These are phyloP conservation scores for Strigomonas galati DNA, from an alignment of 208 protist species.

Conservation along the genomic window DNA sequence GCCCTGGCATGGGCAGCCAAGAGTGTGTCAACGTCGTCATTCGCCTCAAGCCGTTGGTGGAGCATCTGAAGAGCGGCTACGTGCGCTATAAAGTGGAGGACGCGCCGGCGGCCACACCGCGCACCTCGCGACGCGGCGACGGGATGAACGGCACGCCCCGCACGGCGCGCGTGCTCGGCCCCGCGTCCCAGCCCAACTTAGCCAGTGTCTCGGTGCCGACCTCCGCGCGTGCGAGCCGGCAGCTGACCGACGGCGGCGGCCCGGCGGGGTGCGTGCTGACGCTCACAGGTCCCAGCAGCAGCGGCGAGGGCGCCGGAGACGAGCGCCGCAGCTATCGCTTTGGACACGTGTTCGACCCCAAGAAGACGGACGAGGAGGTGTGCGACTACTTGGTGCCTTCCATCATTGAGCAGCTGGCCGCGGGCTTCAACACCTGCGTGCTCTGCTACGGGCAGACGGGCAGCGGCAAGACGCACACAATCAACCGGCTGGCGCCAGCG, in stretches of 20 bases:
- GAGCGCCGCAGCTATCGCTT: slow-evolving; percentile 52
- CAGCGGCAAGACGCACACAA: slow-evolving; percentile 62
- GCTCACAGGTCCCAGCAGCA: background rate
- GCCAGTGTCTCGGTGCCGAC: background rate
- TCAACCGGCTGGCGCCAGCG: slow-evolving; percentile 46
- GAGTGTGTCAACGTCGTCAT: slow-evolving; percentile 40
- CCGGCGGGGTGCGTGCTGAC: background rate
- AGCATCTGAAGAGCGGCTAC: slow-evolving; percentile 6
- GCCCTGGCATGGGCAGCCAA: background rate
- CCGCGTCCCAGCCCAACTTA: slow-evolving; percentile 16
- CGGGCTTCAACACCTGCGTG: slow-evolving; percentile 57
- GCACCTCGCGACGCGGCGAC: background rate
- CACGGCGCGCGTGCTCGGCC: slow-evolving; percentile 11
- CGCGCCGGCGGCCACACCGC: background rate
- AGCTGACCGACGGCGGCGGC: background rate
- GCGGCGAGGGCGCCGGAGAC: slow-evolving; percentile 1
- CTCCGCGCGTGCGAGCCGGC: slow-evolving; percentile 2
- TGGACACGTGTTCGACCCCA: slow-evolving; percentile 44
- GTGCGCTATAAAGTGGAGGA: background rate
- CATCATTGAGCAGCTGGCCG: slow-evolving; percentile 53
- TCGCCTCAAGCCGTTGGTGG: slow-evolving; percentile 23
- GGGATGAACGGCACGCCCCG: background rate
- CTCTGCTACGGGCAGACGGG: slow-evolving; percentile 63
- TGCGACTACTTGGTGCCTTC: slow-evolving; percentile 47
- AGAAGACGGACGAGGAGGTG: slow-evolving; percentile 43